Percentiles rank a stretch among this genome's conserved stretches.
phyloP scores from a whole-genome alignment of 2,329 filamentous ascomycete genomes.

The Thelonectria blattea region DNA sequence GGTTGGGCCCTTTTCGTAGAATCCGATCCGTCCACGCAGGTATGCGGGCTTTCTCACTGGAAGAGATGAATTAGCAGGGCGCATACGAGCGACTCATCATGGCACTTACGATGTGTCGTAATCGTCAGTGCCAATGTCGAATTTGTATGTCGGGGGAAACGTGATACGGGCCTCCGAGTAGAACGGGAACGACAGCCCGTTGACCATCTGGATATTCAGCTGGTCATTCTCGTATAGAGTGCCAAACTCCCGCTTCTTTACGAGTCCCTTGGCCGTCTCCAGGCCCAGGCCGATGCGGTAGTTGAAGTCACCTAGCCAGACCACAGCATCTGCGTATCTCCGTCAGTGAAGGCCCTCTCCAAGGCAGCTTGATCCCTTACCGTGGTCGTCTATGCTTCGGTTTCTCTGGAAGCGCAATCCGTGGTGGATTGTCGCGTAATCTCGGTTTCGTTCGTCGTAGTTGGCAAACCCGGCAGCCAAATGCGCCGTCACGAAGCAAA shows the following conservation, averaged over 20 bases:
- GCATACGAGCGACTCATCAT: neutral
- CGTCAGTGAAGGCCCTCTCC: constrained; percentile 29
- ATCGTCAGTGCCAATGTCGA: constrained; percentile 82
- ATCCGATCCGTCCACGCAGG: constrained; percentile 98
- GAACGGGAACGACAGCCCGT: constrained; percentile 85
- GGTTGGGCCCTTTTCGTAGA: constrained; percentile 80
- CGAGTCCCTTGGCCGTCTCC: constrained; percentile 76
- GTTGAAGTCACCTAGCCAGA: constrained; percentile 98
- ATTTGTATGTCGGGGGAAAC: constrained; percentile 96
- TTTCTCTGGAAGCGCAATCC: constrained; percentile 92
- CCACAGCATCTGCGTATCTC: constrained; percentile 67
- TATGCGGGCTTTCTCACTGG: constrained; percentile 86
- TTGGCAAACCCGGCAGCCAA: constrained; percentile 95
- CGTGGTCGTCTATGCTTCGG: constrained; percentile 88
- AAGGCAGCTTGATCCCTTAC: constrained; percentile 45
- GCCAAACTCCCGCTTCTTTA: constrained; percentile 75
- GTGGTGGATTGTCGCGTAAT: constrained; percentile 87
- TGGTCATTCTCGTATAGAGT: constrained; percentile 91
- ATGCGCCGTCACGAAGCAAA: constrained; percentile 97
- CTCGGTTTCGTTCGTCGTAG: constrained; percentile 93
- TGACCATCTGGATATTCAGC: constrained; percentile 95
- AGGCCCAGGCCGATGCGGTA: constrained; percentile 89
- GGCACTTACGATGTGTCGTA: constrained; percentile 85
- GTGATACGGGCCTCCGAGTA: constrained; percentile 89
- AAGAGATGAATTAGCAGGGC: constrained; percentile 23